A percentile compares a stretch with the other conserved stretches of the same genome.
These are phyloP conservation scores for Mortierella sp. DNA, from an alignment of 371 early-diverging fungal species.

Conservation along the genomic window DNA sequence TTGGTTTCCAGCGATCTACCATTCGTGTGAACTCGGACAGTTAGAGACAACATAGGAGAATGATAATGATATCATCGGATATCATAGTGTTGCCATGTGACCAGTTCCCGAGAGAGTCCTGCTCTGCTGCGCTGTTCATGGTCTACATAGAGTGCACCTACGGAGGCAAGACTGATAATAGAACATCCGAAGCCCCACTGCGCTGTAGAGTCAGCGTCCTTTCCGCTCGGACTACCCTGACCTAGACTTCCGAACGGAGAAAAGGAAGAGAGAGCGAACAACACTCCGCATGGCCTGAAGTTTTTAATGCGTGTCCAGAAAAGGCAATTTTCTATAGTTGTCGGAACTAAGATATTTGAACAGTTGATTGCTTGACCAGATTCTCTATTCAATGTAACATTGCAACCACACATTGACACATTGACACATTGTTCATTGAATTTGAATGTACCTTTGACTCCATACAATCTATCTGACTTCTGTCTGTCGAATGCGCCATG, in stretches of 20 bases:
- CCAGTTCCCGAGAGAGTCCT: too few relatives aligned
- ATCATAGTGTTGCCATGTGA: too few relatives aligned
- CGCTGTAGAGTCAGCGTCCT: neutral
- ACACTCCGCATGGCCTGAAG: too few relatives aligned
- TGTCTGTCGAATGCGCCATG: conserved; percentile 17
- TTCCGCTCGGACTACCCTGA: neutral
- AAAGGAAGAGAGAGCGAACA: neutral
- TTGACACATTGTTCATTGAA: neutral
- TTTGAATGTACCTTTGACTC: neutral
- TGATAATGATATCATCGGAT: too few relatives aligned
- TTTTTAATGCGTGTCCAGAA: neutral
- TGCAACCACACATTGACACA: too few relatives aligned
- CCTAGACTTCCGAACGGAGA: neutral
- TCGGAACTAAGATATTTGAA: neutral
- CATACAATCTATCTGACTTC: neutral
- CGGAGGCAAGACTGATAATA: neutral
- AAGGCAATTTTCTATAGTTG: conserved; percentile 9
- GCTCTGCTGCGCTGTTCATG: neutral
- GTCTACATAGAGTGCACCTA: neutral
- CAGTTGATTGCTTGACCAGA: too few relatives aligned
- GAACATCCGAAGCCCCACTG: neutral
- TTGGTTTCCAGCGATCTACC: too few relatives aligned
- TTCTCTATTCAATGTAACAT: too few relatives aligned
- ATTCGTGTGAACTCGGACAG: too few relatives aligned
- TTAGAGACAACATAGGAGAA: too few relatives aligned